Conservation (phyloP, 495 filamentous ascomycete species). For the Aspergillus kassunensis region DNA sequence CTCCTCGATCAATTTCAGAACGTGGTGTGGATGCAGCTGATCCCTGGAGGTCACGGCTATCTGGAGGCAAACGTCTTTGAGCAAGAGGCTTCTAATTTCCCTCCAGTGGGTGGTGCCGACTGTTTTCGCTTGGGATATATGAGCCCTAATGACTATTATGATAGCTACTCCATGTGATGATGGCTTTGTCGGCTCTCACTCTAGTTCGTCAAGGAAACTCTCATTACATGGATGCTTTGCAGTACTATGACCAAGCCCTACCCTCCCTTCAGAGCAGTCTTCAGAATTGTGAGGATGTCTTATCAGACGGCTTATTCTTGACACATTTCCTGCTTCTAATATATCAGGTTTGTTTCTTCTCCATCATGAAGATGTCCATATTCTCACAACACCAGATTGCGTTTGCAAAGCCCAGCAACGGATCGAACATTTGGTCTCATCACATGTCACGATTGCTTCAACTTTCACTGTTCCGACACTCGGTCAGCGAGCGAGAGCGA, state of each 20-base stretch:
- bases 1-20: constrained; percentile 45
- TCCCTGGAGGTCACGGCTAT: constrained; percentile 23
- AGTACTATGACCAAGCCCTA: constrained; percentile 55
- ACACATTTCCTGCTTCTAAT: constrained; percentile 59
- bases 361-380: background rate
- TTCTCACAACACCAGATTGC: constrained; percentile 33
- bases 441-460: constrained; percentile 53
- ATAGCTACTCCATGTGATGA: constrained; percentile 58
- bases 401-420: constrained; percentile 37
- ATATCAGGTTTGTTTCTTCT: constrained; percentile 45
- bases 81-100: constrained; percentile 44
- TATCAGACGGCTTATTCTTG: constrained; percentile 54
- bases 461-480: constrained; percentile 45
- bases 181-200: constrained; percentile 55
- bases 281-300: constrained; percentile 44
- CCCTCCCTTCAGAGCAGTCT: constrained; percentile 45
- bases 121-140: constrained; percentile 4
- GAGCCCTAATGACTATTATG: constrained; percentile 14
- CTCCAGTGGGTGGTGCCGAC: constrained; percentile 41
- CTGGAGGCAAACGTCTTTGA: constrained; percentile 47
- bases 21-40: constrained; percentile 38
- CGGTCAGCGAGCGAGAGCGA: constrained; percentile 42
- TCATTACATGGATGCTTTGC: constrained; percentile 45
- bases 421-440: constrained; percentile 51
- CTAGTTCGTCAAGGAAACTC: constrained; percentile 44